Conservation (phyloP, 2,329 filamentous ascomycete genomes). For the Clarireedia hainanense region DNA sequence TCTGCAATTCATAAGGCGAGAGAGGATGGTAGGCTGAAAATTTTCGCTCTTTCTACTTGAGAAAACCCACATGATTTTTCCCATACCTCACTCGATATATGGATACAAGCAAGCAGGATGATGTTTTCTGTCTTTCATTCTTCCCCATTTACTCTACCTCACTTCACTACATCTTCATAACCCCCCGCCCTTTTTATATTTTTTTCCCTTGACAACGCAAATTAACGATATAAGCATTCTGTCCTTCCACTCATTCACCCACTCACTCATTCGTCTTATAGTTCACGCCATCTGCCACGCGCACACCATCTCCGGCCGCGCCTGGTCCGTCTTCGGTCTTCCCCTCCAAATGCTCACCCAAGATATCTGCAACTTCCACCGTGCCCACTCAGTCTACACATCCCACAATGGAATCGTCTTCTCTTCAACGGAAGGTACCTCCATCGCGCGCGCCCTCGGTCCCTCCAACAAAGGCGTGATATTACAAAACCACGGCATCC, state of each 20-base stretch:
- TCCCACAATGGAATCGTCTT: slow-evolving; percentile 59
- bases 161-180: neutral
- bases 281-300: slow-evolving; percentile 60
- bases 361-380: slow-evolving; percentile 58
- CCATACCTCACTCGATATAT: no score
- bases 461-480: slow-evolving; percentile 51
- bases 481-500: slow-evolving; percentile 62
- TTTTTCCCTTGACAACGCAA: no score
- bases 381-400: slow-evolving; percentile 56
- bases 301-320: slow-evolving; percentile 55
- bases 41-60: neutral
- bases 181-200: neutral
- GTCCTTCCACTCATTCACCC: neutral
- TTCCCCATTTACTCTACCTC: neutral
- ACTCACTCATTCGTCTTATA: neutral
- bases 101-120: no score
- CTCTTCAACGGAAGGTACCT: slow-evolving; percentile 53
- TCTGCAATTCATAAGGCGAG: slow-evolving; percentile 59
- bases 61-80: neutral
- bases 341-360: slow-evolving; percentile 65
- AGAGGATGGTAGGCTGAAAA: slow-evolving; percentile 36
- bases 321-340: slow-evolving; percentile 44
- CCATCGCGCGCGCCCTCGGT: slow-evolving; percentile 56
- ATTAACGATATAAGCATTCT: no score
- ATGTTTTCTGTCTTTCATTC: neutral